Base-by-base conservation (phyloP, 441 rosid species). In the Adansonia madagascariensis region DNA sequence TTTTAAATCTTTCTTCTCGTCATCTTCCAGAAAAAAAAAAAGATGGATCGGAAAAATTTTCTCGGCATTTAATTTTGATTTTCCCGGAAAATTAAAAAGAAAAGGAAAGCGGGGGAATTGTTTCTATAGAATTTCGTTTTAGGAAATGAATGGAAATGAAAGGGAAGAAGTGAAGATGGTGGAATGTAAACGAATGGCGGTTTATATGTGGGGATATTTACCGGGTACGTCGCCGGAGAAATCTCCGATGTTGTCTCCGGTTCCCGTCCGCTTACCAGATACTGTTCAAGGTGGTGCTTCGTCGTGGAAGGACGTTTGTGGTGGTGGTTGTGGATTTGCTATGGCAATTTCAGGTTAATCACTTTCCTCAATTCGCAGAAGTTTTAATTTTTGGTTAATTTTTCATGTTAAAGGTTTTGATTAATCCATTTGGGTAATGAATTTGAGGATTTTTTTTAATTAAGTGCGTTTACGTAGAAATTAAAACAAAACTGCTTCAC, bases 321-420 rank as follows among this genome's bases (percentile, higher is more conserved):
- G 92, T 47, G 91, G 94, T 20, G 92, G 94, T 44, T 90, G 92
- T 77, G 94, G 94, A 71, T 88, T 90, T 77, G 91, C 91, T 64
- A 84, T 90, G 80, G 91, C 89, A 64, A 84, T 87, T 75, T 90
- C 94, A 83, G 91, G 91, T 89, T 8, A 4, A 39, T 11, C n/a
- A 41, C 17, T 52, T 43, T 44, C 14, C 11, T 11, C 41, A 64
- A 20, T 61, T 69, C 8, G 62, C 39, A 6, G 1, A 55, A 35
- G 69, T 10, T 74, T 74, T 8, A 4, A 66, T 47, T 44, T 35
- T 27, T 15, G 24, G 9, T 60, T 60, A 8, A 24, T 59, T 4
- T 49, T 49, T 56, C 47, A 50, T 15, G 62, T 15, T 50, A 17
- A 49, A 27, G 8, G 6, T 15, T 14, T 22, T 46, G 12, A 15